phyloP scores from a whole-genome alignment of 305 asterid genomes.

The Fraxinus xanthoxyloides region DNA sequence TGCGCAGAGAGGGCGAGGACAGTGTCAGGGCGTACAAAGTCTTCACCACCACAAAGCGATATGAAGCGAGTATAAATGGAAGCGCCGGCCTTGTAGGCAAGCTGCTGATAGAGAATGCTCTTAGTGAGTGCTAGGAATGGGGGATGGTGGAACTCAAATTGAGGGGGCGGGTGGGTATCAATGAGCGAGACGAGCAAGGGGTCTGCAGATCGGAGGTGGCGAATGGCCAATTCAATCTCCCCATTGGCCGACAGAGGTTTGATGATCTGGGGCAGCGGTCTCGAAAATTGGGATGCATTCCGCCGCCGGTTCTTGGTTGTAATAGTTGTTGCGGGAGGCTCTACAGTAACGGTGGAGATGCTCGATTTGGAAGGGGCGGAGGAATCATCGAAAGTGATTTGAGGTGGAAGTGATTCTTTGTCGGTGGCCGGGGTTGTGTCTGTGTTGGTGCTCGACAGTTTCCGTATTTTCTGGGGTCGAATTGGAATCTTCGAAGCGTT shows the following conservation, averaged over 20 bases:
- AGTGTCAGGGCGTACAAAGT: slow-evolving; percentile 56
- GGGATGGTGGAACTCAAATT: slow-evolving; percentile 54
- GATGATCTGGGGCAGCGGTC: slow-evolving; percentile 57
- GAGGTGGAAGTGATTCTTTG: slow-evolving; percentile 5
- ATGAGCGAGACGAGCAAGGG: slow-evolving; percentile 61
- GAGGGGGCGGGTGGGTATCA: slow-evolving; percentile 59
- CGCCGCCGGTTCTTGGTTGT: slow-evolving; percentile 51
- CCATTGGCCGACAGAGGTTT: slow-evolving; percentile 66
- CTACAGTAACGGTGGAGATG: background rate
- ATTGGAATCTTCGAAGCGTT: slow-evolving; percentile 63
- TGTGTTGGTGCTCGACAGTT: slow-evolving; percentile 23
- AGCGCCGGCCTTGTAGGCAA: slow-evolving; percentile 84
- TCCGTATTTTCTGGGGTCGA: slow-evolving; percentile 61
- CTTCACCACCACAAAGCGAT: slow-evolving; percentile 76
- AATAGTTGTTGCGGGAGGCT: background rate
- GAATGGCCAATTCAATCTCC: slow-evolving; percentile 60
- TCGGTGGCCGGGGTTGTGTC: slow-evolving; percentile 13
- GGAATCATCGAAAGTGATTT: background rate
- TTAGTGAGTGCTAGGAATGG: slow-evolving; percentile 78
- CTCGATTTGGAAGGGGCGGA: slow-evolving; percentile 12
- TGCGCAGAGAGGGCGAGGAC: slow-evolving; percentile 69
- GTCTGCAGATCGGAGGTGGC: slow-evolving; percentile 65
- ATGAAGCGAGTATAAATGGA: slow-evolving; percentile 77
- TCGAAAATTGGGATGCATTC: slow-evolving; percentile 44
- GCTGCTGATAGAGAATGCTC: slow-evolving; percentile 87